Evolutionary conservation across 495 filamentous ascomycete species (phyloP), one percentile per base, ranked within the genome.

Genomic region (Pseudomonodictys pantanalensis): DNA sequence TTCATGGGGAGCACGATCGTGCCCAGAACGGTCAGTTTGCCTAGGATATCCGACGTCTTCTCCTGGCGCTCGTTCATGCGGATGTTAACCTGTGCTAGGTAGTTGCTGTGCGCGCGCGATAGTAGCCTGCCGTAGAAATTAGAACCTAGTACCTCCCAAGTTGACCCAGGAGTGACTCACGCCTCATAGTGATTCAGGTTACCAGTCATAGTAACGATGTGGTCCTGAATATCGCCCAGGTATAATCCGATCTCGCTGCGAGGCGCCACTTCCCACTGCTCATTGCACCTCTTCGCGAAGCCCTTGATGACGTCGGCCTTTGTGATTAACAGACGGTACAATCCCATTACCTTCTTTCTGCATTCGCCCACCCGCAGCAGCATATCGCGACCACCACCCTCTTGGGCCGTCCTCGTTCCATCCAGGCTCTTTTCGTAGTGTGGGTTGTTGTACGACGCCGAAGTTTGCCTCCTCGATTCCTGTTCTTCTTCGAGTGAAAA

Each of bases 231-330:
- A 78, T 97, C 93, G 51, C 93, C 92, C 58, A 98, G 73, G 74
- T 97, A 98, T 52, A 97, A 68, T 6, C 93, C 92, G 73, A 98
- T 97, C 72, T 98, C 93, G 29, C 87, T 91, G 58, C 92, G 80
- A 49, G 93, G 93, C 24, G 93, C 95, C 41, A 98, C 87, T 67
- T 96, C 89, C 91, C 93, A 98, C 61, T 92, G 90, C 76, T 98
- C 93, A 65, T 96, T 98, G 72, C 93, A 98, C 18, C 93, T 80
- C 76, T 98, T 98, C n/a, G 93, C 93, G 62, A 98, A 97, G 1
- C 93, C 91, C 76, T 97, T 97, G 75, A 98, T 97, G 24, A 98
- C 93, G 66, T 98, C 93, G 9, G 92, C 93, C 76, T 98, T 98
- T 73, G 93, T 96, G 64, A 93, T 93, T 20, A 98, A 78, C 42